Conservation (phyloP, 2,329 filamentous ascomycete species). For the Hymenoscyphus repandus region DNA sequence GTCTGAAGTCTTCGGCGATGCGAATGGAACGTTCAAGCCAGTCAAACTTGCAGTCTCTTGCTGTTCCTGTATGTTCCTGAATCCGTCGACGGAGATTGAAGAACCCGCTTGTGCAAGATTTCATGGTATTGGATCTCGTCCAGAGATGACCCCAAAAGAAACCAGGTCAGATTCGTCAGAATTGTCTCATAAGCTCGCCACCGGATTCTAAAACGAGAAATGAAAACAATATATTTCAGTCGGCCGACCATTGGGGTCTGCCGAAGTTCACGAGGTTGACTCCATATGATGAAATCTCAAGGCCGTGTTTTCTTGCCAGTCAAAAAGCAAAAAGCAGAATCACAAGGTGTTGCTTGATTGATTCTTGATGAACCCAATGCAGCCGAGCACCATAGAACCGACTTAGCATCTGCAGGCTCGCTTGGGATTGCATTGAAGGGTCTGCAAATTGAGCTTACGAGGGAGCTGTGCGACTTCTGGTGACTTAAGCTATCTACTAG, state of each 20-base stretch:
- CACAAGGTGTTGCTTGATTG: background rate
- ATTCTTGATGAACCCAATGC: background rate
- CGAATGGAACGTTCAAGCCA: no score
- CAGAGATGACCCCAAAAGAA: no score
- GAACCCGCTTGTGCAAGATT: no score
- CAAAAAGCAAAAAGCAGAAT: background rate
- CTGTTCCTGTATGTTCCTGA: no score
- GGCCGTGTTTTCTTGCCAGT: background rate
- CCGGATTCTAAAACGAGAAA: no score
- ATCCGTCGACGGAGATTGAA: no score
- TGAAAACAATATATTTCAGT: background rate
- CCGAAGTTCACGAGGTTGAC: background rate
- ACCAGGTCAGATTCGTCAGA: no score
- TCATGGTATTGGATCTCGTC: no score
- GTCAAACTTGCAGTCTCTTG: no score
- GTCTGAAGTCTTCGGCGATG: background rate
- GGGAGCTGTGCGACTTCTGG: background rate
- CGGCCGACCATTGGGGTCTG: background rate
- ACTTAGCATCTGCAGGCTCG: no score
- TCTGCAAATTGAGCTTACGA: background rate
- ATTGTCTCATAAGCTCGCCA: no score
- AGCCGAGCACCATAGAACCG: background rate
- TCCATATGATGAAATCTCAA: background rate
- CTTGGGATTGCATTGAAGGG: no score
- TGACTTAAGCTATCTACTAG: background rate